Evolutionary conservation across 169 alveolate genomes (phyloP).

Genomic region (Eimeria falciformis): DNA sequence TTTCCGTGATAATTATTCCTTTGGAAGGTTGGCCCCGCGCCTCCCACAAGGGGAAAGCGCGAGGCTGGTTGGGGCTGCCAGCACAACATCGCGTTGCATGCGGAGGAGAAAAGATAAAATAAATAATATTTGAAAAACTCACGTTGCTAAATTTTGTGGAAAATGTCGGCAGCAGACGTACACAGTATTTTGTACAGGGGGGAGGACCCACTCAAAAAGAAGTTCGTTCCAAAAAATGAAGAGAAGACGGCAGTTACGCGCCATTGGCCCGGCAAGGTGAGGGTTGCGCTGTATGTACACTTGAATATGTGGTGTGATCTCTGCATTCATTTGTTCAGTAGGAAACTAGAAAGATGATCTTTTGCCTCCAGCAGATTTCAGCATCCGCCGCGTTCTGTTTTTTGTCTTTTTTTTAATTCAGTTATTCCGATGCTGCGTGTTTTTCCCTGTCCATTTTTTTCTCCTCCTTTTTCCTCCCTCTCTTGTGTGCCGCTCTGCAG

Average conservation of each 20-base stretch:
- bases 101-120: not conserved
- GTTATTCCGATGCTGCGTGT: not conserved
- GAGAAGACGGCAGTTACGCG: conserved; percentile 46
- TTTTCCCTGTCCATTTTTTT: not conserved
- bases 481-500: not conserved
- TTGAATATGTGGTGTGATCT: not conserved
- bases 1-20: no score
- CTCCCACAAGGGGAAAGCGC: no score
- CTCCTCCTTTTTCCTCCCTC: not conserved
- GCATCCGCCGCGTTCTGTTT: no score
- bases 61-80: no score
- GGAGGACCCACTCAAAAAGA: conserved; percentile 69
- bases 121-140: not conserved
- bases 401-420: no score
- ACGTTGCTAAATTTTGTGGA: not conserved
- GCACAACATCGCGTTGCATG: no score
- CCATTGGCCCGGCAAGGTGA: conserved; percentile 78
- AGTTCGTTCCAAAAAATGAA: conserved; percentile 69
- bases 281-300: not conserved
- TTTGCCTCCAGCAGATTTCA: no score
- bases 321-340: no score
- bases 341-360: no score
- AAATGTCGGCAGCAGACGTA: conserved; percentile 79
- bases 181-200: conserved; percentile 77
- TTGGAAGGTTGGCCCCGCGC: no score